These are phyloP conservation scores for Sordariomycetes sp. DNA, from an alignment of 2,329 filamentous ascomycete species.

Conservation along the genomic window DNA sequence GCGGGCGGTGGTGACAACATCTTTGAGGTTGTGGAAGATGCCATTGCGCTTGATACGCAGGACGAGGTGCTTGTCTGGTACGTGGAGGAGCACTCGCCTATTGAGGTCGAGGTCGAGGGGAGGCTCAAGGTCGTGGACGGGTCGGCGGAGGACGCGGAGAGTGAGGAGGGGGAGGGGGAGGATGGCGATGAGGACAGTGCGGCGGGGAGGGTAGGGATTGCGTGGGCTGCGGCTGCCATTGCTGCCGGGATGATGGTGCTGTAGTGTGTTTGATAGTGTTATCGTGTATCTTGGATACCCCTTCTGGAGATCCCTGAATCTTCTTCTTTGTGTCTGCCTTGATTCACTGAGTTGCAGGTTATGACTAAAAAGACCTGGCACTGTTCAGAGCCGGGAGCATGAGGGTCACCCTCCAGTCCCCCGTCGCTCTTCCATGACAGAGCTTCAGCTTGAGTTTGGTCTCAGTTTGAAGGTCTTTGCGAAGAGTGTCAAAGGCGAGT, in stretches of 20 bases:
- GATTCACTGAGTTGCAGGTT: no score
- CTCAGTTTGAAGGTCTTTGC: no score
- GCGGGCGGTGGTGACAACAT: slow-evolving; percentile 52
- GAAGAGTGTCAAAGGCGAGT: no score
- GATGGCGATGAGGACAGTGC: background rate
- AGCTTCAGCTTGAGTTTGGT: no score
- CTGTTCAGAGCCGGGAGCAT: no score
- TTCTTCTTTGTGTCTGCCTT: no score
- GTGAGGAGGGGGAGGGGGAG: background rate
- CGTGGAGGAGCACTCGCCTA: slow-evolving; percentile 30
- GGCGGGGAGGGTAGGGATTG: background rate
- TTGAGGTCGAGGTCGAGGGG: slow-evolving; percentile 34
- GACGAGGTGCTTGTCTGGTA: slow-evolving; percentile 40
- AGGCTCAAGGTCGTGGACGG: slow-evolving; percentile 17
- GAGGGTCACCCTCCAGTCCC: no score
- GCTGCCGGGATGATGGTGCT: background rate
- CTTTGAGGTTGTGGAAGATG: slow-evolving; percentile 22
- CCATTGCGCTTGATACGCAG: slow-evolving; percentile 34
- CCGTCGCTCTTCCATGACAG: no score
- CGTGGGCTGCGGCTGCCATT: background rate
- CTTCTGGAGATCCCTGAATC: no score
- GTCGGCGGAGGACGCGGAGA: background rate
- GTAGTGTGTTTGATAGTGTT: background rate
- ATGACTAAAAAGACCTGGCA: no score
- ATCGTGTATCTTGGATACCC: no score